phyloP scores from a whole-genome alignment of 2,329 filamentous ascomycete species.

The Acarospora socialis region DNA sequence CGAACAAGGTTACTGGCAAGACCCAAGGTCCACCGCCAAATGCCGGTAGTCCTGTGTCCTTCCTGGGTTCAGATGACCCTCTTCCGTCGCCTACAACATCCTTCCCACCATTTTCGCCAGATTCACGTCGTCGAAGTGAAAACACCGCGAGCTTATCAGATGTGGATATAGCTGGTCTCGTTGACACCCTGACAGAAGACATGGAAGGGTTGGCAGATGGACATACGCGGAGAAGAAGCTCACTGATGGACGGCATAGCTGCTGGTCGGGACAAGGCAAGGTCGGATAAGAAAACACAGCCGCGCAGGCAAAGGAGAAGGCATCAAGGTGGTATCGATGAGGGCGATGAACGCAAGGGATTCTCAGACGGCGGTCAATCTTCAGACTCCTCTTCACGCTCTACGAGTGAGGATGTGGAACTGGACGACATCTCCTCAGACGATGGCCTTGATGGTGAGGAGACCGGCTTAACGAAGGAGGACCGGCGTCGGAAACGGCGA shows the following conservation, averaged over 20 bases:
- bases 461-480: conserved; percentile 64
- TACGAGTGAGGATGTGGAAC: conserved; percentile 41
- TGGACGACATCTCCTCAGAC: conserved; percentile 48
- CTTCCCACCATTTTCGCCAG: too few relatives aligned
- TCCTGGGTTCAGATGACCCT: too few relatives aligned
- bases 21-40: too few relatives aligned
- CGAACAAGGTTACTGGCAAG: too few relatives aligned
- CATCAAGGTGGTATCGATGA: neutral
- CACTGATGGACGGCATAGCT: conserved; percentile 5
- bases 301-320: neutral
- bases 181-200: conserved; percentile 7
- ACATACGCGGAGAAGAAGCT: conserved; percentile 6
- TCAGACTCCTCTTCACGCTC: conserved; percentile 29
- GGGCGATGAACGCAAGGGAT: conserved; percentile 4
- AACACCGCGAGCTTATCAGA: too few relatives aligned
- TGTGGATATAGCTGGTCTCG: neutral
- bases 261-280: neutral
- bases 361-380: conserved; percentile 10
- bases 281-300: neutral
- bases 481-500: conserved; percentile 52
- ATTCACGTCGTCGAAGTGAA: too few relatives aligned
- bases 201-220: conserved; percentile 8
- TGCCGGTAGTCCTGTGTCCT: too few relatives aligned
- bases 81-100: too few relatives aligned
- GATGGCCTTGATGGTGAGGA: conserved; percentile 79